Evolutionary conservation across 768 basidiomycete genomes (phyloP), one percentile per base, ranked within the genome.

Genomic region (Austroboletus eburneus): DNA sequence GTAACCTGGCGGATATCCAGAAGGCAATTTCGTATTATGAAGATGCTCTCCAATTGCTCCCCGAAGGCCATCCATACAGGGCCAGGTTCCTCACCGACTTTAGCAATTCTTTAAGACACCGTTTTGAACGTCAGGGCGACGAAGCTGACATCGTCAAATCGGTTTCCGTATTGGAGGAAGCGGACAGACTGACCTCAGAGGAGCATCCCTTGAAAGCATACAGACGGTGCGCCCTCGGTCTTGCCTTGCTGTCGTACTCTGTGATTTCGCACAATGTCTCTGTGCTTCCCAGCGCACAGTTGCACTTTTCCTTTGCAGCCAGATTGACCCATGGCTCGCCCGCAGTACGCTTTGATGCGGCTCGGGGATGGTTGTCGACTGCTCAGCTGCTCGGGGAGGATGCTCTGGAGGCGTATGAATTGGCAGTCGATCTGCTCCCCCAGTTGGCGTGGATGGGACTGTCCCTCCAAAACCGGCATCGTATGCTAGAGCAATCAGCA

Each of bases 361-460:
- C 27, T 2, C 38, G 5, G 12, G 5, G 9, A 27, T 46, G 38
- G 45, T 23, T 39, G 14, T 12, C 27, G 27, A 27, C 27, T 27
- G 27, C 37, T 27, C 36, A 16, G 14, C 10, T 45, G 12, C 16
- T 45, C 6, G 40, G 43, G 24, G 18, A 43, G 12, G 37, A 50
- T 18, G 40, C 46, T 13, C 27, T 58, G 13, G 52, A 56, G 2
- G 51, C 51, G 8, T 60, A 54, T 35, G 27, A 14, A 22, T 40
- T 45, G 14, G 47, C 57, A 2, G 46, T 60, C 17, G 39, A 37
- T 22, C 50, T 60, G n/a, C 47, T 58, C 18, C 57, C 58, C 27
- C 27, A 27, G 12, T 27, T 27, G 27, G 27, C 27, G 12, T 27
- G 27, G 27, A 27, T 27, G 12, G 58, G 51, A 12, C 25, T 51